Conservation (phyloP, 129 eudicot species). For the Centaurea solstitialis region DNA sequence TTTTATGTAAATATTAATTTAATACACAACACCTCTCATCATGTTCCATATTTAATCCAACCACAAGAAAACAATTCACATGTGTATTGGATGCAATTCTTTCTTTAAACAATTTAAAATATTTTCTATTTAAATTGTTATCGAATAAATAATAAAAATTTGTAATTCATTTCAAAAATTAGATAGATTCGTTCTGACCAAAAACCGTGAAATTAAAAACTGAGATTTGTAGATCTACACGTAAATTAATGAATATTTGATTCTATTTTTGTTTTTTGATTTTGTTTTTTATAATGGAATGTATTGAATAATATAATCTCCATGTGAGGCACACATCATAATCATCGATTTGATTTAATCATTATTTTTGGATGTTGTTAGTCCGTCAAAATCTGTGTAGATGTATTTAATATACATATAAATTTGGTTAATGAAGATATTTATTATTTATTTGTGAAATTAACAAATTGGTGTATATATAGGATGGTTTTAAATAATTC, state of each 20-base stretch:
- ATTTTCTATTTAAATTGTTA: not conserved
- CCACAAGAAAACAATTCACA: not conserved
- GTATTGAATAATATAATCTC: not conserved
- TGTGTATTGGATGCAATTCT: not conserved
- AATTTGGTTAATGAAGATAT: too few relatives aligned
- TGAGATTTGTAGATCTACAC: not conserved
- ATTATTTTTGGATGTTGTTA: not conserved
- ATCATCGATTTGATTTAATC: not conserved
- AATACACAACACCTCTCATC: not conserved
- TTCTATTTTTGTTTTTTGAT: not conserved
- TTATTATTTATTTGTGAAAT: too few relatives aligned
- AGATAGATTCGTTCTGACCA: not conserved
- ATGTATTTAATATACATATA: too few relatives aligned
- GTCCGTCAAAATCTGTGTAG: too few relatives aligned
- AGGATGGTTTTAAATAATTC: too few relatives aligned
- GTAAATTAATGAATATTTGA: not conserved
- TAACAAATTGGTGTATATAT: too few relatives aligned
- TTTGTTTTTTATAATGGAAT: not conserved
- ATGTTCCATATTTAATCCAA: not conserved
- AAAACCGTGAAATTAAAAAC: not conserved
- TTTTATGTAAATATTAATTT: not conserved
- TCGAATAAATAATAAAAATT: not conserved
- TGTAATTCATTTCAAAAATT: not conserved
- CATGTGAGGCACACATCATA: not conserved
- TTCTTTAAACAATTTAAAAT: not conserved